Percentiles rank a stretch among this genome's conserved stretches.
Evolutionary conservation across 352 stramenopile genomes (phyloP).

Genomic region (Pythium aristosporum): DNA sequence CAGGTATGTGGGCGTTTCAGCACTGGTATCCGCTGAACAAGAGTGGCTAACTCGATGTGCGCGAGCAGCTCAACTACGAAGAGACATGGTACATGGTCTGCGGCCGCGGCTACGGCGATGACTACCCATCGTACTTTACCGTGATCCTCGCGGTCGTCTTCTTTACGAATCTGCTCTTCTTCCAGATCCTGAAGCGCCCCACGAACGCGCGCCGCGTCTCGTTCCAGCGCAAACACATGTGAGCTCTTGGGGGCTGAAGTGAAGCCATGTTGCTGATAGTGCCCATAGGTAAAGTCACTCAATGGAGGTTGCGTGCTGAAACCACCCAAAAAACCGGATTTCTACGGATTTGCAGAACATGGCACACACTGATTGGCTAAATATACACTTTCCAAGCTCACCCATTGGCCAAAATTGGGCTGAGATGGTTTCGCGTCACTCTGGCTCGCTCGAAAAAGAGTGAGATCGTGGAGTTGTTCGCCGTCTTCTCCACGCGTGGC

Average conservation of each 20-base stretch:
- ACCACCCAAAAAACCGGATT: constrained; percentile 18
- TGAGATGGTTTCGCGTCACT: constrained; percentile 1
- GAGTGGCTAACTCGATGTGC: neutral
- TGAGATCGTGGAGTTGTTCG: constrained; percentile 5
- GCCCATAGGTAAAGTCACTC: constrained; percentile 3
- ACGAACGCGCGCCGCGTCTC: constrained; percentile 57
- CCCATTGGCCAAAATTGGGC: constrained; percentile 15
- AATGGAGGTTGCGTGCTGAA: constrained; percentile 8
- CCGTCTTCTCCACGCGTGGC: constrained; percentile 1
- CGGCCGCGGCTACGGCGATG: constrained; percentile 58
- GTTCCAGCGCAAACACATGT: constrained; percentile 47
- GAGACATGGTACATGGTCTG: constrained; percentile 88
- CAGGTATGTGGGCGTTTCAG: constrained; percentile 29
- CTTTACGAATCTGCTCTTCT: constrained; percentile 63
- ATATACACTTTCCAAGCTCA: constrained; percentile 18
- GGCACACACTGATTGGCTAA: constrained; percentile 38
- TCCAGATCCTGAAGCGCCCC: constrained; percentile 69
- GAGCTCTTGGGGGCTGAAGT: neutral
- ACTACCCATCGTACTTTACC: constrained; percentile 53
- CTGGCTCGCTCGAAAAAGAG: constrained; percentile 7
- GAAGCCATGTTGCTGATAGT: constrained; percentile 19
- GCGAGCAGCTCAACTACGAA: constrained; percentile 37
- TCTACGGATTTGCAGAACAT: constrained; percentile 20
- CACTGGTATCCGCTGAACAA: neutral
- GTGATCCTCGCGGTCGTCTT: constrained; percentile 44